Base-by-base conservation (phyloP, 306 rosid genomes). In the Canavalia ensiformis region DNA sequence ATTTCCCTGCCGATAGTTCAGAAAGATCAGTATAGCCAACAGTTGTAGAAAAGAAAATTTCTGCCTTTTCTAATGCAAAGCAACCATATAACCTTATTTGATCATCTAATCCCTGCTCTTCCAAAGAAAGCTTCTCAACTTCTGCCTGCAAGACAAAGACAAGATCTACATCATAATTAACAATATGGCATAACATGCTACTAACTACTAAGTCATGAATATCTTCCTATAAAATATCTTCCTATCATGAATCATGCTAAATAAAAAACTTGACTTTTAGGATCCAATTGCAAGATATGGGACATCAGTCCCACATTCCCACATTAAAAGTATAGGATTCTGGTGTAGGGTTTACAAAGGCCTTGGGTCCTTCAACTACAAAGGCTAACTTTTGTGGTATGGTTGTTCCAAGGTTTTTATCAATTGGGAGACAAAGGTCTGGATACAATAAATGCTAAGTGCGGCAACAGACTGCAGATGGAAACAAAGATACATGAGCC, bases 91-190 rank as follows among this genome's bases (percentile, higher is more conserved):
- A 95, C 99, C 98, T 92, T 90, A 90, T 96, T 85, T 70, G 97
- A 76, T 93, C 94, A 79, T 96, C 98, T 82, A 96, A 77, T 68
- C 83, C 77, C 76, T 80, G 89, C 87, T 96, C 99, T 86, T 92
- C 93, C 83, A 84, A 72, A 79, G 97, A 76, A 82, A 96, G 91
- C 68, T 80, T 88, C 75, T 91, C 94, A 83, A 94, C 92, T 78
- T 96, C 99, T 41, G 74, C 92, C 99, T 96, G 97, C 92, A 95
- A 75, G 78, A 87, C 34, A 88, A 79, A 82, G 67, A 76, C 72
- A 72, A 59, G 75, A 70, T 45, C 68, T 58, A 55, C 83, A 57
- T 52, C 68, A 83, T 78, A 68, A 88, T 79, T 71, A 68, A 59
- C 73, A 60, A 39, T 33, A 78, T 64, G 76, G 39, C 18, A 9